Conservation (phyloP, 169 alveolate species). For the Plasmodium relictum region DNA sequence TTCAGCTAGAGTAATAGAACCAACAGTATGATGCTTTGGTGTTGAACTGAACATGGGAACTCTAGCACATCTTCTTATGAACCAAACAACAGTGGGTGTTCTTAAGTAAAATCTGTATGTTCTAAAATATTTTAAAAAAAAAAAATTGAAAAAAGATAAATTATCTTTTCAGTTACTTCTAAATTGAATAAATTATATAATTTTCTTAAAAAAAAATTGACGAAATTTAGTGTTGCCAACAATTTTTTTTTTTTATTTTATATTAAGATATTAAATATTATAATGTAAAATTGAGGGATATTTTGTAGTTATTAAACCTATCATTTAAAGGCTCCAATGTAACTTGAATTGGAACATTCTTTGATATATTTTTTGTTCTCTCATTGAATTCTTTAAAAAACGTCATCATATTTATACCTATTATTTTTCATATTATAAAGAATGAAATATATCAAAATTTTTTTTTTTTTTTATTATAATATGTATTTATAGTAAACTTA, state of each 20-base stretch:
- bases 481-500: background rate
- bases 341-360: conserved; percentile 92
- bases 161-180: background rate
- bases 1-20: conserved; percentile 91
- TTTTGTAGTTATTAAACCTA: conserved; percentile 72
- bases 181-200: no score
- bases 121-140: conserved; percentile 52
- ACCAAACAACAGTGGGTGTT: conserved; percentile 93
- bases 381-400: conserved; percentile 93
- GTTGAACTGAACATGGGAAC: conserved; percentile 90
- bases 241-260: no score
- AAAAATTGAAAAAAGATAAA: no score
- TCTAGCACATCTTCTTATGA: conserved; percentile 90
- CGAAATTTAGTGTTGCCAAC: no score
- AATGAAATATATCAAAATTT: background rate
- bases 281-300: background rate
- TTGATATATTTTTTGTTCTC: conserved; percentile 86
- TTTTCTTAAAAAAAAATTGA: no score
- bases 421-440: background rate
- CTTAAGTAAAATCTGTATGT: conserved; percentile 88
- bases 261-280: no score
- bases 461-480: background rate
- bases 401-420: conserved; percentile 90
- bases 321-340: conserved; percentile 86
- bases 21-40: conserved; percentile 89